Conservation (phyloP, 805 yeast genomes). For the Pichia scutulata region DNA sequence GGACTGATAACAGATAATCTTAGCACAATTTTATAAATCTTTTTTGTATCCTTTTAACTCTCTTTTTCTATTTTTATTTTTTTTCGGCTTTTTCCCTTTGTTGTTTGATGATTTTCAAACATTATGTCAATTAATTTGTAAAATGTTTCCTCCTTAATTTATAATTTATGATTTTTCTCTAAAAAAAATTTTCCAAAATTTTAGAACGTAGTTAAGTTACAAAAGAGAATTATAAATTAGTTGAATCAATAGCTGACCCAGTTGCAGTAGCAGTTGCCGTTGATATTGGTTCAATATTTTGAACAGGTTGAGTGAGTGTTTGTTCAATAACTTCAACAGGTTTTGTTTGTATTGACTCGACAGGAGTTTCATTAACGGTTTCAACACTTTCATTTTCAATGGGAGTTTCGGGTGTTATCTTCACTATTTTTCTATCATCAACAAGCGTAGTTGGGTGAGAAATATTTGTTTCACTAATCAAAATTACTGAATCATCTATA, state of each 20-base stretch:
- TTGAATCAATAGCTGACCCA: not conserved
- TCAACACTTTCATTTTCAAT: not conserved
- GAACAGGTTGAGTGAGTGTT: not conserved
- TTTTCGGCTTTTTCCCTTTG: not conserved
- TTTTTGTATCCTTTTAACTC: not conserved
- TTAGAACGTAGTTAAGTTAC: not conserved
- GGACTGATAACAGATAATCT: not conserved
- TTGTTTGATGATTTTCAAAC: not conserved
- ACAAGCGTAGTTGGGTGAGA: not conserved
- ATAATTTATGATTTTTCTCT: not conserved
- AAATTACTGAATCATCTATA: not conserved
- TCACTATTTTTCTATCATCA: not conserved
- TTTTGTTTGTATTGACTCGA: not conserved
- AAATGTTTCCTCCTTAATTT: too few relatives aligned
- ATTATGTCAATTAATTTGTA: not conserved
- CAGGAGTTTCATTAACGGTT: not conserved
- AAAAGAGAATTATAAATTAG: not conserved
- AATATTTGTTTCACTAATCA: not conserved
- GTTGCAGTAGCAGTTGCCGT: not conserved
- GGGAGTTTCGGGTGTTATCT: too few relatives aligned
- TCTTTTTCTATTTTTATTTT: not conserved
- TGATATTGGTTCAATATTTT: not conserved
- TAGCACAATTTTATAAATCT: not conserved
- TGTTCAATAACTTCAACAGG: not conserved
- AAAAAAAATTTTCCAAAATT: too few relatives aligned